Evolutionary conservation across 352 stramenopile genomes (phyloP), one percentile per base, ranked within the genome.

Genomic region (Phytopythium aichiense): DNA sequence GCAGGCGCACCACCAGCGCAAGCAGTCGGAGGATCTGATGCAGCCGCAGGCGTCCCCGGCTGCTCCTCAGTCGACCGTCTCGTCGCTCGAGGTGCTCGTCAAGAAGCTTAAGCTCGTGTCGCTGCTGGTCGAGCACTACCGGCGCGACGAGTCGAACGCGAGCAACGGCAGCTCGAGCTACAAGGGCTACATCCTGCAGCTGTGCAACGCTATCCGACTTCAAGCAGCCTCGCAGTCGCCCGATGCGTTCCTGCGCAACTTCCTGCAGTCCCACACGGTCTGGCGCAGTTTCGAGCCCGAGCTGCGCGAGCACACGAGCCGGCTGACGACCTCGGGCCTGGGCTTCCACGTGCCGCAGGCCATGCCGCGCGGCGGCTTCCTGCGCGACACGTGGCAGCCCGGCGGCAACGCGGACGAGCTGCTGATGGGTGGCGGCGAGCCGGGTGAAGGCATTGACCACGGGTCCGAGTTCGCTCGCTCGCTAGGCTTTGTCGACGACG

Each of bases 41-140:
- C 45, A 51, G 45, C 11, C 43, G 43, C 43, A 28, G 43, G 18
- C 40, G 15, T 45, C 38, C 16, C 6, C 35, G 9, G 35, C 12
- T 45, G 12, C 38, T 9, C 9, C 18, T 5, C 42, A 49, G 42
- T 28, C 42, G 18, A 25, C 42, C 20, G 20, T 23, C n/a, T 56
- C 52, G 23, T 76, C 86, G 12, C 67, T 96, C 43, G 78, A 92
- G 62, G 84, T 94, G 30, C 69, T 95, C 25, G 74, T 97, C 38
- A 95, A 95, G 71, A 95, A 95, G 61, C 77, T 90, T 30, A 95
- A 94, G 60, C 68, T 97, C 31, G 80, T 96, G 45, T 92, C 88
- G 11, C 67, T 79, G 22, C 63, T 97, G 35, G 77, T 96, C 12
- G 89, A 97, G 53, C 78, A 94, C 60, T 95, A 92, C 64, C 76